A percentile compares a stretch with the other conserved stretches of the same genome.
phyloP scores from a whole-genome alignment of 352 stramenopile genomes.

The Aphanomyces euteiches region DNA sequence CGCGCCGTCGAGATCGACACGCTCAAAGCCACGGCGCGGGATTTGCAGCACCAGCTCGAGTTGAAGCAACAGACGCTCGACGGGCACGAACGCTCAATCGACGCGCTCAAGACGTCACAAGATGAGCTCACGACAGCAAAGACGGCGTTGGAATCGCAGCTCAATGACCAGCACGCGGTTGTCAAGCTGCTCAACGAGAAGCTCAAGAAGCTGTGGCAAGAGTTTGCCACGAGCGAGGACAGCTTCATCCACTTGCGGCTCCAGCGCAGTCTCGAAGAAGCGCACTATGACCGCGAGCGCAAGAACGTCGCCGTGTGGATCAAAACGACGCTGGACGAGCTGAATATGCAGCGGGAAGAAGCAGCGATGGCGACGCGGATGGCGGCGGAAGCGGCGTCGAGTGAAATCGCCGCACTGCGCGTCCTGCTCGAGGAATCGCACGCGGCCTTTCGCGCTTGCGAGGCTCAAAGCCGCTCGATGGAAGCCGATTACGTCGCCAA shows the following conservation, averaged over 20 bases:
- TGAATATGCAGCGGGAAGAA: not conserved
- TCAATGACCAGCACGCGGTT: not conserved
- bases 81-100: constrained; percentile 11
- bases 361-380: not conserved
- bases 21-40: constrained; percentile 6
- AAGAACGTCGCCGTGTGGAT: not conserved
- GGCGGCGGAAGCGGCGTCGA: not conserved
- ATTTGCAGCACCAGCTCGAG: constrained; percentile 13
- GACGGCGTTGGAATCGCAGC: not conserved
- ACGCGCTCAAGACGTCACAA: not conserved
- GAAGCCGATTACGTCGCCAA: constrained; percentile 22
- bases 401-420: not conserved
- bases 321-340: not conserved
- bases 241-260: constrained; percentile 1
- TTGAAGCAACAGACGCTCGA: not conserved
- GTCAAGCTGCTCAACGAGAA: not conserved
- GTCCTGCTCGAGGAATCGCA: constrained; percentile 2
- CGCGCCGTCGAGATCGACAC: constrained; percentile 12
- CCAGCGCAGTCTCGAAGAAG: not conserved
- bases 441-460: not conserved
- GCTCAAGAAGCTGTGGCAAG: not conserved
- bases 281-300: not conserved
- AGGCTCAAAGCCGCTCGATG: not conserved
- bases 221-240: constrained; percentile 18
- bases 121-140: constrained; percentile 8